phyloP scores from a whole-genome alignment of 2,329 filamentous ascomycete species.

The Sporothrix sp. region DNA sequence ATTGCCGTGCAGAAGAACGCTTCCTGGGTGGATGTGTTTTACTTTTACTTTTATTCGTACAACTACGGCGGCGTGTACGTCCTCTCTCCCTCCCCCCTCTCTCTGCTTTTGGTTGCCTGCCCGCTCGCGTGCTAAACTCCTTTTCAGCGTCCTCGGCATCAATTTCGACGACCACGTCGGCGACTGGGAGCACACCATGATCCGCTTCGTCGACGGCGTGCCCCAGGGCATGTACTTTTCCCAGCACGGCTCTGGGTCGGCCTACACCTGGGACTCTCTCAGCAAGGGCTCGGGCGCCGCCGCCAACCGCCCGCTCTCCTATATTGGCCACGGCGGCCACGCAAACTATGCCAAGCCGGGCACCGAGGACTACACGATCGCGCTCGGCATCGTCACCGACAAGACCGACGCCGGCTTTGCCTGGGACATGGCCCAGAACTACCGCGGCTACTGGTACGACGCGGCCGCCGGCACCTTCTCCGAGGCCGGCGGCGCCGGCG shows the following conservation, averaged over 20 bases:
- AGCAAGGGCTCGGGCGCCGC: conserved; percentile 5
- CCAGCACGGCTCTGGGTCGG: conserved; percentile 19
- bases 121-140: background rate
- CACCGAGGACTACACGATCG: conserved; percentile 18
- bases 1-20: conserved; percentile 19
- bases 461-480: conserved; percentile 10
- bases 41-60: conserved; percentile 20
- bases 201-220: conserved; percentile 19
- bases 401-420: conserved; percentile 18
- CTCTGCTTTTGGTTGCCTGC: background rate
- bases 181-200: conserved; percentile 22
- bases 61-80: conserved; percentile 17
- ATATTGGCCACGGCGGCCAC: conserved; percentile 18
- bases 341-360: conserved; percentile 21
- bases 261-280: conserved; percentile 19
- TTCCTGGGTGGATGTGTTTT: conserved; percentile 18
- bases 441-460: conserved; percentile 21
- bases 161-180: conserved; percentile 21
- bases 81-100: background rate
- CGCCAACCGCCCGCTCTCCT: conserved; percentile 16
- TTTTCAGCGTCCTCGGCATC: conserved; percentile 17
- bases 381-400: conserved; percentile 17
- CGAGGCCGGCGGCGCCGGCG: conserved; percentile 9
- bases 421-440: conserved; percentile 21
- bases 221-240: conserved; percentile 20